These are phyloP conservation scores for Babesia ovis DNA, from an alignment of 169 alveolate species.

Conservation along the genomic window DNA sequence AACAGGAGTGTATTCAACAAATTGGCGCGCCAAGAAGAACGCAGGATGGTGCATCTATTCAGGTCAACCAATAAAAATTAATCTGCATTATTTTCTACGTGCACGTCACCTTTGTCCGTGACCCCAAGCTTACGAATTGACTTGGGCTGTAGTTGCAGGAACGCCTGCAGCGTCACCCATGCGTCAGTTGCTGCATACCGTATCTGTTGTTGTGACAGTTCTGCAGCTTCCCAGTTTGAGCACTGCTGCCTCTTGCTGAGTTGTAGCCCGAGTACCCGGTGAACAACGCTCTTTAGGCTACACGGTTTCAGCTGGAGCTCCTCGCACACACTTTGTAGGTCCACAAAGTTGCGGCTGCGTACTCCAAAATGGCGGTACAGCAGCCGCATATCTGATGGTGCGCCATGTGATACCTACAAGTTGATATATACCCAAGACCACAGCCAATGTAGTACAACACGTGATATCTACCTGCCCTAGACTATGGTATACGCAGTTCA, in stretches of 20 bases:
- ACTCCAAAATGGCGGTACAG: conserved; percentile 56
- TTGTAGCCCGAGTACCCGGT: conserved; percentile 26
- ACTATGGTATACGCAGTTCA: background rate
- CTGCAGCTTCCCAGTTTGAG: conserved; percentile 68
- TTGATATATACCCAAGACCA: background rate
- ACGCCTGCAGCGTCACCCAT: conserved; percentile 59
- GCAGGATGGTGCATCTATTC: conserved; percentile 28
- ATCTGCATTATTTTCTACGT: background rate
- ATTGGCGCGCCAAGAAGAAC: conserved; percentile 40
- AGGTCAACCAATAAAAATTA: background rate
- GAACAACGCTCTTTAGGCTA: conserved; percentile 51
- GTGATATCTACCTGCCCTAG: background rate
- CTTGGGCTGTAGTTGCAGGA: conserved; percentile 22
- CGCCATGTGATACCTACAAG: conserved; percentile 66
- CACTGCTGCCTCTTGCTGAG: conserved; percentile 63
- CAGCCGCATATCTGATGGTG: conserved; percentile 68
- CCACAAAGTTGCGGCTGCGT: conserved; percentile 47
- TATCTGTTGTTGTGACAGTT: conserved; percentile 38
- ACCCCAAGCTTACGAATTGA: conserved; percentile 27
- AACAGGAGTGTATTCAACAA: conserved; percentile 51
- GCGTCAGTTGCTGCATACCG: conserved; percentile 71
- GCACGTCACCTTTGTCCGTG: conserved; percentile 47
- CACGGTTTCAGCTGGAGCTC: conserved; percentile 43
- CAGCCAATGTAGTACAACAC: background rate
- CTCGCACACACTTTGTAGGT: conserved; percentile 38